phyloP scores from a whole-genome alignment of 257 asterid genomes.

The Cinchona pubescens region DNA sequence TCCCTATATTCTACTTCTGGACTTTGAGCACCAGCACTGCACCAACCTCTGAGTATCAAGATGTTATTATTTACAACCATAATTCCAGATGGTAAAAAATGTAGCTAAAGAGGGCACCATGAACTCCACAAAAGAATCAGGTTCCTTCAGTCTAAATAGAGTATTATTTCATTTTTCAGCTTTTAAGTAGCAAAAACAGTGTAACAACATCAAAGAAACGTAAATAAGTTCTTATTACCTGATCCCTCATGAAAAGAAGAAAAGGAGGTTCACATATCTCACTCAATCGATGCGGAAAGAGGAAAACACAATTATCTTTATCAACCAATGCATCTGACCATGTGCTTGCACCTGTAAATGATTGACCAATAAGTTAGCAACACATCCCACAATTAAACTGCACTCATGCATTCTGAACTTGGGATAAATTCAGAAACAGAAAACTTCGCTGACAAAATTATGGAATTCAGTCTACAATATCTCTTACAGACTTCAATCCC shows the following conservation, averaged over 20 bases:
- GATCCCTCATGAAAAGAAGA: slow-evolving; percentile 98
- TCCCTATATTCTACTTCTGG: too few relatives aligned
- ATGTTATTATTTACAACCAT: too few relatives aligned
- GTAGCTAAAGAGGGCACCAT: too few relatives aligned
- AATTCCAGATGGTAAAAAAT: background rate
- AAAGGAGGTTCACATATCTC: slow-evolving; percentile 82
- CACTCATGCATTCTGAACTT: background rate
- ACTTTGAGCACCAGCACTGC: slow-evolving; percentile 95
- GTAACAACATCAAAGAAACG: background rate
- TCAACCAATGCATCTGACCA: slow-evolving; percentile 99
- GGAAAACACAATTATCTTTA: slow-evolving; percentile 87
- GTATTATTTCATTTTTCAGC: background rate
- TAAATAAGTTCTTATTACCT: slow-evolving; percentile 34
- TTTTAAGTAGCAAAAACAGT: background rate
- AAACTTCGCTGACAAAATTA: background rate
- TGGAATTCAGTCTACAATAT: too few relatives aligned
- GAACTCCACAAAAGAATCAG: background rate
- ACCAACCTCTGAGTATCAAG: slow-evolving; percentile 65
- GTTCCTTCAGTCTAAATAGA: background rate
- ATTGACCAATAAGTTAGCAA: slow-evolving; percentile 20
- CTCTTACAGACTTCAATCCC: too few relatives aligned
- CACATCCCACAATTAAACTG: background rate
- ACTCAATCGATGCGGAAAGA: slow-evolving; percentile 84
- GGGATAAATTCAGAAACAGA: background rate
- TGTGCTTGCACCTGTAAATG: slow-evolving; percentile 82